Evolutionary conservation across 2,329 filamentous ascomycete species (phyloP), one percentile per base, ranked within the genome.

Genomic region (Hypoxylon rubiginosum): DNA sequence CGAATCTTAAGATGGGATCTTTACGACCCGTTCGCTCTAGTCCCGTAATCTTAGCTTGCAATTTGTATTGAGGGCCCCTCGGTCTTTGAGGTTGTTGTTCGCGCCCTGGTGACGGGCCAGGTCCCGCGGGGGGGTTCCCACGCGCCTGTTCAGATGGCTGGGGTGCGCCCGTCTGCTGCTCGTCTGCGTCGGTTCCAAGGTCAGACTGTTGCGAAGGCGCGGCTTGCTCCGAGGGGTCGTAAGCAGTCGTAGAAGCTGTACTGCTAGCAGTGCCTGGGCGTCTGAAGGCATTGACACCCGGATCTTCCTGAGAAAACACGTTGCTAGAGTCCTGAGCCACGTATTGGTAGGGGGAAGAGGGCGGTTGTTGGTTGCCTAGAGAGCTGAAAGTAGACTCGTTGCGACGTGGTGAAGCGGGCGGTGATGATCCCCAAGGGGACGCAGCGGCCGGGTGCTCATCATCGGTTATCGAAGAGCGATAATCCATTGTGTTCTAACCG

Each of bases 21-120:
- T 98, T 99, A 80, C 97, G 94, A 66, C 94, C 94, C 3, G 92
- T 96, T 64, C 96, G 87, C 82, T 99, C 96, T 51, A 99, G 83
- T 1, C 92, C 94, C 0, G 94, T 97, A 69, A 99, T 94, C 83
- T 98, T 99, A 49, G 92, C 94, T 78, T 97, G 94, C 39, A 99
- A 86, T 80, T 93, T 95, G 80, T 92, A 94, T 67, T 91, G 88
- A 28, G 92, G 90, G 58, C 88, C 86, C 46, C 87, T 82, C 10
- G 83, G 81, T 70, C 80, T 78, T 2, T 88, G 93, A 2, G 87
- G 88, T 59, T 83, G 83, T 64, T 82, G 81, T 56, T 79, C 77
- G 49, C 70, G 57, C 21, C 49, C 57, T 57, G 64, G 48, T 30
- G 71, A 50, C 53, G 73, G 28, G n/a, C 67, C 65, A 51, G 69